Conservation (phyloP, 2,329 filamentous ascomycete genomes). For the Paecilomyces variotii region DNA sequence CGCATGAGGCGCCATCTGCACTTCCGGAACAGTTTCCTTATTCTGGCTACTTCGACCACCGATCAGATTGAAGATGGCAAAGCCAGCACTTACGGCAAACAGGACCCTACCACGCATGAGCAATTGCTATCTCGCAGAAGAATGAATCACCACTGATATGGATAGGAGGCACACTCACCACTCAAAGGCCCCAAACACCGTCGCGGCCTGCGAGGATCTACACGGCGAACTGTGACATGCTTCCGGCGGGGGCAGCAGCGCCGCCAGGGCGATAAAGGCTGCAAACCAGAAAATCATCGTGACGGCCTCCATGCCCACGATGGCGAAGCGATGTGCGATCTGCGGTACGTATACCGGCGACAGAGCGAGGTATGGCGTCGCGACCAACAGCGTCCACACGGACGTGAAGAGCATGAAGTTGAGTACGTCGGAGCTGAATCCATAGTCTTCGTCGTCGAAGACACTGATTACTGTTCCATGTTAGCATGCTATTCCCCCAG, state of each 20-base stretch:
- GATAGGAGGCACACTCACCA: constrained; percentile 27
- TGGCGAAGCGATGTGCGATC: constrained; percentile 55
- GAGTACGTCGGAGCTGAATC: constrained; percentile 44
- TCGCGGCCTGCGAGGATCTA: constrained; percentile 47
- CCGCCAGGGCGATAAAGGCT: constrained; percentile 70
- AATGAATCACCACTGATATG: not conserved
- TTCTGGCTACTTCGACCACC: not conserved
- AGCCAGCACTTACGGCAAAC: constrained; percentile 6
- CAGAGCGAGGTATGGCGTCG: constrained; percentile 60
- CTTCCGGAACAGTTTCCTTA: not conserved
- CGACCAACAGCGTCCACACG: constrained; percentile 65
- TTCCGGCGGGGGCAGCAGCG: constrained; percentile 49
- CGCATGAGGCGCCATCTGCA: not conserved
- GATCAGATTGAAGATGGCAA: constrained; percentile 4
- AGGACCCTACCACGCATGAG: constrained; percentile 1
- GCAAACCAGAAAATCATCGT: constrained; percentile 88
- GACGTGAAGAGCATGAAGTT: constrained; percentile 75
- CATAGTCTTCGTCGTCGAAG: constrained; percentile 35
- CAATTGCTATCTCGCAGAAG: not conserved
- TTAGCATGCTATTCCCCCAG: not conserved
- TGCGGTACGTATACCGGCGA: constrained; percentile 55
- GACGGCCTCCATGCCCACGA: constrained; percentile 60
- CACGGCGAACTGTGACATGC: constrained; percentile 51
- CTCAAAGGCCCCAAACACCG: constrained; percentile 42
- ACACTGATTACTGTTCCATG: constrained; percentile 45